Conservation (phyloP, 768 basidiomycete species). For the Clavaria fumosa region DNA sequence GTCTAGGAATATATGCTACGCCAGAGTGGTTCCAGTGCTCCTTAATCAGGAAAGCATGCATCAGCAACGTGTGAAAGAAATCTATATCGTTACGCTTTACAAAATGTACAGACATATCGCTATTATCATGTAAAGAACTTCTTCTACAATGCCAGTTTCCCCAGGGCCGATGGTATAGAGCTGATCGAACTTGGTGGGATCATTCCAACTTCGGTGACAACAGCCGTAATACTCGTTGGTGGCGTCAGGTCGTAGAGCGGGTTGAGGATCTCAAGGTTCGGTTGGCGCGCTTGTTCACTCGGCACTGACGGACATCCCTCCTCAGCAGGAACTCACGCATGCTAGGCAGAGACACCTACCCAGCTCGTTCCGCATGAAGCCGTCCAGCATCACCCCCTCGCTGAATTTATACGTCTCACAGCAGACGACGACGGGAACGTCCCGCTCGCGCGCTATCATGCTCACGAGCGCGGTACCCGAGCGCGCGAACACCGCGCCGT, state of each 20-base stretch:
- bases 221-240: conserved; percentile 81
- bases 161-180: conserved; percentile 63
- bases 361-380: conserved; percentile 91
- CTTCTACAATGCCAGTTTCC: conserved; percentile 16
- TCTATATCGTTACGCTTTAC: neutral
- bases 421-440: conserved; percentile 88
- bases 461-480: conserved; percentile 93
- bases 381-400: conserved; percentile 83
- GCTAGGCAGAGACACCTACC: conserved; percentile 32
- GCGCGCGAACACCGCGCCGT: conserved; percentile 86
- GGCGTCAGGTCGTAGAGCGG: conserved; percentile 93
- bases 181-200: conserved; percentile 88
- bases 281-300: too few relatives aligned
- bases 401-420: conserved; percentile 99
- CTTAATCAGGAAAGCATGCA: neutral
- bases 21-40: neutral
- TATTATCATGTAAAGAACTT: neutral
- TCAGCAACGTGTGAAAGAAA: neutral
- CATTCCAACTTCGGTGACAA: conserved; percentile 93
- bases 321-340: conserved; percentile 1
- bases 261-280: conserved; percentile 64
- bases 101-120: neutral
- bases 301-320: neutral
- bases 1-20: conserved; percentile 23
- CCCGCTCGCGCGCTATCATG: conserved; percentile 84